Percentiles rank a stretch among this genome's conserved stretches.
Conservation (phyloP, 73 alveolate genomes). For the Tetrahymena malaccensis region DNA sequence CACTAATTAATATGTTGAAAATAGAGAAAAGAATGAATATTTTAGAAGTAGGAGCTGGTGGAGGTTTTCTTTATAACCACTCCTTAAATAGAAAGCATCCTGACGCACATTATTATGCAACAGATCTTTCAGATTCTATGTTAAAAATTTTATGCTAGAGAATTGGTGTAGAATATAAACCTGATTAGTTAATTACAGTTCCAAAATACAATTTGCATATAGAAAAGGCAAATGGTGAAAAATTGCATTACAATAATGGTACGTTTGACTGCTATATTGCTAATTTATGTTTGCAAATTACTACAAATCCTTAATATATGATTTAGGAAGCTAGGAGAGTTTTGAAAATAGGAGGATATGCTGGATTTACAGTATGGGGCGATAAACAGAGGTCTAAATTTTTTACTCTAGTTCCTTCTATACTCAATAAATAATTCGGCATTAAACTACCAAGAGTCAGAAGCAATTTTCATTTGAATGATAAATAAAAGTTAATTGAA, state of each 20-base stretch:
- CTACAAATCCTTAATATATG: conserved; percentile 39
- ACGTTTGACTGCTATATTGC: conserved; percentile 56
- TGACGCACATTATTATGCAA: neutral
- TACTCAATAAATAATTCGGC: neutral
- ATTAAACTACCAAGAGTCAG: neutral
- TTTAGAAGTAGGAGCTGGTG: neutral
- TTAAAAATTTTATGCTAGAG: neutral
- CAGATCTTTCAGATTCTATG: neutral
- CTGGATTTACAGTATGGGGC: conserved; percentile 65
- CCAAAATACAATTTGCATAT: neutral
- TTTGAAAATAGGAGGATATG: conserved; percentile 27
- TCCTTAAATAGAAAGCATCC: neutral
- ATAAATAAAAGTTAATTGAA: neutral
- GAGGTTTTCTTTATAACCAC: neutral
- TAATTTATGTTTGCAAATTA: conserved; percentile 48
- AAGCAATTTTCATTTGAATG: neutral
- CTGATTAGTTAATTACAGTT: neutral
- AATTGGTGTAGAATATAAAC: neutral
- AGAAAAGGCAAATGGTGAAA: conserved; percentile 31
- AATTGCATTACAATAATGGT: conserved; percentile 41
- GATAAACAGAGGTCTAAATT: conserved; percentile 30
- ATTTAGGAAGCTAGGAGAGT: conserved; percentile 56
- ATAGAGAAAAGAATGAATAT: neutral
- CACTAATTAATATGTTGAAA: neutral
- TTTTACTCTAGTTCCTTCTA: neutral